phyloP scores from a whole-genome alignment of 495 filamentous ascomycete species.

The Clavariopsis aquatica region DNA sequence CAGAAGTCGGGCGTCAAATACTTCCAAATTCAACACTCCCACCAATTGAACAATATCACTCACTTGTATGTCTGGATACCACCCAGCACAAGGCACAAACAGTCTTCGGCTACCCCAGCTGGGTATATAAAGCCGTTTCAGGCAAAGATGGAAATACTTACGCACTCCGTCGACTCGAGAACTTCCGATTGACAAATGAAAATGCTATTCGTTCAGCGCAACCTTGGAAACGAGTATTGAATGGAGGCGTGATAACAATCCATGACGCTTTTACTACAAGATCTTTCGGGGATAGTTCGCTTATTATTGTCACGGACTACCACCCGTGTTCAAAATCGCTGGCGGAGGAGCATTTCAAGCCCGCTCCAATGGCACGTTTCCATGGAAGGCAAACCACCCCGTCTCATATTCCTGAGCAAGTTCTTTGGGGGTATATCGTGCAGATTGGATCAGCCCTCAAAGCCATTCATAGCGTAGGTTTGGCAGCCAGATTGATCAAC shows the following conservation, averaged over 20 bases:
- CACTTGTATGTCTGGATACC: slow-evolving; percentile 85
- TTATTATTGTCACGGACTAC: slow-evolving; percentile 92
- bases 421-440: slow-evolving; percentile 88
- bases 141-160: slow-evolving; percentile 83
- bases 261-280: slow-evolving; percentile 92
- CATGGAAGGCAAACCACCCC: slow-evolving; percentile 47
- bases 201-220: slow-evolving; percentile 81
- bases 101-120: slow-evolving; percentile 81
- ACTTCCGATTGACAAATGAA: slow-evolving; percentile 83
- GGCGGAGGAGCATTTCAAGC: slow-evolving; percentile 75
- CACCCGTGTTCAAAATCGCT: slow-evolving; percentile 89
- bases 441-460: slow-evolving; percentile 90
- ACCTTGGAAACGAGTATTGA: slow-evolving; percentile 86
- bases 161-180: slow-evolving; percentile 82
- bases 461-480: slow-evolving; percentile 74
- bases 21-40: slow-evolving; percentile 79
- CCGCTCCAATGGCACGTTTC: slow-evolving; percentile 51
- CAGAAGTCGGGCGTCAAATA: slow-evolving; percentile 79
- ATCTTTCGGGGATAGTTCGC: slow-evolving; percentile 89
- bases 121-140: slow-evolving; percentile 94
- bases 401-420: slow-evolving; percentile 67
- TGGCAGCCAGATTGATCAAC: slow-evolving; percentile 83
- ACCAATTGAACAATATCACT: slow-evolving; percentile 82
- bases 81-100: slow-evolving; percentile 72
- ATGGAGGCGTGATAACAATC: slow-evolving; percentile 79